Conservation (phyloP, 805 yeast species). For the Priceomyces haplophilus region DNA sequence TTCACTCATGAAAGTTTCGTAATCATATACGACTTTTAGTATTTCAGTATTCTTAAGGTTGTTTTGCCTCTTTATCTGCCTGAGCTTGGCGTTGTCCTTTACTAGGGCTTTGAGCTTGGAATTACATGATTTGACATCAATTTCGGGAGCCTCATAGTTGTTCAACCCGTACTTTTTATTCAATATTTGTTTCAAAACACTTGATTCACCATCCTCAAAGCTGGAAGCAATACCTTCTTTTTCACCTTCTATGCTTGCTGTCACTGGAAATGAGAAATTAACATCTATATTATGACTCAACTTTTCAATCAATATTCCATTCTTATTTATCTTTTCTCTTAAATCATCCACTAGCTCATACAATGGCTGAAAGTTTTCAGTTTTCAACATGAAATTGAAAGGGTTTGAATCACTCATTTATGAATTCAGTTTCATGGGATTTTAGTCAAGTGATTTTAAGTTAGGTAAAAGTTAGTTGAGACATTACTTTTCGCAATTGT, state of each 20-base stretch:
- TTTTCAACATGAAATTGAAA: neutral
- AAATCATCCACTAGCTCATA: slow-evolving; percentile 20
- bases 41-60: slow-evolving; percentile 22
- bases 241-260: slow-evolving; percentile 3
- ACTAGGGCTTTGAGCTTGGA: slow-evolving; percentile 21
- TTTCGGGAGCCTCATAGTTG: slow-evolving; percentile 8
- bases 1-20: slow-evolving; percentile 27
- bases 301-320: slow-evolving; percentile 21
- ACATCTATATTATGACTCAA: slow-evolving; percentile 22
- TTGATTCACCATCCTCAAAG: slow-evolving; percentile 3
- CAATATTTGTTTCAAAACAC: slow-evolving; percentile 15
- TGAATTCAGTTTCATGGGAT: neutral
- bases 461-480: no score
- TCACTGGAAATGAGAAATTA: slow-evolving; percentile 10
- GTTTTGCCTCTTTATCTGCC: slow-evolving; percentile 17
- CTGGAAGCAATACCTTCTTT: slow-evolving; percentile 5
- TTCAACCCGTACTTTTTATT: slow-evolving; percentile 27
- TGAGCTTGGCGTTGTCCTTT: slow-evolving; percentile 26
- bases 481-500: no score
- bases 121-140: slow-evolving; percentile 11
- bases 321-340: slow-evolving; percentile 19
- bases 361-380: slow-evolving; percentile 33
- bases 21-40: slow-evolving; percentile 20
- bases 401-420: neutral
- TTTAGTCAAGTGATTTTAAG: no score